phyloP scores from a whole-genome alignment of 352 stramenopile genomes.

The Pythium plurisporium region DNA sequence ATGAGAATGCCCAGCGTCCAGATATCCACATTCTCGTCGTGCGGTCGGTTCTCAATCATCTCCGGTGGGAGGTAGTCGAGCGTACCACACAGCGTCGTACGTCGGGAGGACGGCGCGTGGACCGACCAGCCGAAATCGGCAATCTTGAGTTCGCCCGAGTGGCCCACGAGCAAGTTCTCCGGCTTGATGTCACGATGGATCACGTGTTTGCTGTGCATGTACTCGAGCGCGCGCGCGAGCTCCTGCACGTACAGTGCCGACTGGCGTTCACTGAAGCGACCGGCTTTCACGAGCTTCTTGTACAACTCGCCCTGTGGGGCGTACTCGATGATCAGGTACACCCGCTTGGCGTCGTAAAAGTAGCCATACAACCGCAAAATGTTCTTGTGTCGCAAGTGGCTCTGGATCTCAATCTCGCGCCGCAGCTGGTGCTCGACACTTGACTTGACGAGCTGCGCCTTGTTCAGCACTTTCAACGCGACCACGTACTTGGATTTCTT shows the following conservation, averaged over 20 bases:
- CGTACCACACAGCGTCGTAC: constrained; percentile 98
- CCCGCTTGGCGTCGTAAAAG: constrained; percentile 97
- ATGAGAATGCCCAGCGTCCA: constrained; percentile 98
- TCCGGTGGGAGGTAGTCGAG: constrained; percentile 99
- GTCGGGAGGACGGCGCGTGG: constrained; percentile 94
- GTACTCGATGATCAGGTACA: constrained; percentile 99
- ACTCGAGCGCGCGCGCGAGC: constrained; percentile 91
- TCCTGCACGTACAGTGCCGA: constrained; percentile 95
- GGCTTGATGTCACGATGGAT: constrained; percentile 99
- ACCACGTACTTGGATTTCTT: constrained; percentile 98
- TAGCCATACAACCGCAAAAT: constrained; percentile 98
- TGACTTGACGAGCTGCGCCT: constrained; percentile 96
- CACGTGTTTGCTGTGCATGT: constrained; percentile 99
- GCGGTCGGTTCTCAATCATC: constrained; percentile 98
- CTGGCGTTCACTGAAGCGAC: constrained; percentile 91
- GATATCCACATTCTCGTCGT: constrained; percentile 96
- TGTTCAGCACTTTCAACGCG: constrained; percentile 98
- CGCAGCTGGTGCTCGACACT: constrained; percentile 98
- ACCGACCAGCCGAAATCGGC: constrained; percentile 99
- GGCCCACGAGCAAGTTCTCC: constrained; percentile 97
- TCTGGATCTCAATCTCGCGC: constrained; percentile 99
- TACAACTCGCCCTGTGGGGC: constrained; percentile 97
- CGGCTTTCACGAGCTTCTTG: constrained; percentile 92
- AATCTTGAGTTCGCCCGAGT: constrained; percentile 97
- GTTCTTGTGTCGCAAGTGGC: constrained; percentile 95